Percentiles rank a stretch among this genome's conserved stretches.
Evolutionary conservation across 768 basidiomycete genomes (phyloP).

Genomic region (Boletellus ananiceps): DNA sequence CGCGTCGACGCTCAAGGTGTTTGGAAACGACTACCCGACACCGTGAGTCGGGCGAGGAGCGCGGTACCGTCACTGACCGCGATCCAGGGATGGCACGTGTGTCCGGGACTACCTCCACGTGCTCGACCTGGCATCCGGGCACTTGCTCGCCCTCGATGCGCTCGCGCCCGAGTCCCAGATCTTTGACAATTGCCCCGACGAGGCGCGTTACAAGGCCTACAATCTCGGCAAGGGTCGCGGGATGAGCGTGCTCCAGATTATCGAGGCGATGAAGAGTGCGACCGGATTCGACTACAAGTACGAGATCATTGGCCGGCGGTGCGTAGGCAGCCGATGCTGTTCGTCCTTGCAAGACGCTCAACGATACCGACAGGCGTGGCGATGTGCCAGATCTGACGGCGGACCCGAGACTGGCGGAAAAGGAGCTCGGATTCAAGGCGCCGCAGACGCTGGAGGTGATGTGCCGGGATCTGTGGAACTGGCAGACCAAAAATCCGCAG

Average conservation of each 20-base stretch:
- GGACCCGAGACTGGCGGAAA: slow-evolving; percentile 84
- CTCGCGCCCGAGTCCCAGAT: slow-evolving; percentile 52
- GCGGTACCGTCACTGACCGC: not conserved
- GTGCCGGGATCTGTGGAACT: slow-evolving; percentile 98
- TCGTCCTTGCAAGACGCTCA: not conserved
- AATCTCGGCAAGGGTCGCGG: slow-evolving; percentile 94
- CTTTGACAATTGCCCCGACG: slow-evolving; percentile 51
- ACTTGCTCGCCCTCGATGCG: slow-evolving; percentile 86
- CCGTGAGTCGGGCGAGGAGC: slow-evolving; percentile 43
- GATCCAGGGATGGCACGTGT: slow-evolving; percentile 84
- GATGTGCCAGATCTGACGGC: slow-evolving; percentile 97
- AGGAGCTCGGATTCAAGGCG: slow-evolving; percentile 91
- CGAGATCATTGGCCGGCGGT: slow-evolving; percentile 89
- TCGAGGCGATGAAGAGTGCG: slow-evolving; percentile 90
- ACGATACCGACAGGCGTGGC: slow-evolving; percentile 53
- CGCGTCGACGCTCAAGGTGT: slow-evolving; percentile 69
- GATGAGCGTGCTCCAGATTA: slow-evolving; percentile 88
- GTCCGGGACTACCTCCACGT: slow-evolving; percentile 95
- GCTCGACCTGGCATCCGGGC: slow-evolving; percentile 92
- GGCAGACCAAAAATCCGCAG: slow-evolving; percentile 88
- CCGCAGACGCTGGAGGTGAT: slow-evolving; percentile 78
- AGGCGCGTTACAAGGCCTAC: slow-evolving; percentile 83
- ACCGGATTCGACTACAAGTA: slow-evolving; percentile 86
- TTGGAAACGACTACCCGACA: slow-evolving; percentile 97
- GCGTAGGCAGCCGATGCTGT: slow-evolving; percentile 25